Evolutionary conservation across 2,329 filamentous ascomycete genomes (phyloP).

Genomic region (Rutstroemia sp.): DNA sequence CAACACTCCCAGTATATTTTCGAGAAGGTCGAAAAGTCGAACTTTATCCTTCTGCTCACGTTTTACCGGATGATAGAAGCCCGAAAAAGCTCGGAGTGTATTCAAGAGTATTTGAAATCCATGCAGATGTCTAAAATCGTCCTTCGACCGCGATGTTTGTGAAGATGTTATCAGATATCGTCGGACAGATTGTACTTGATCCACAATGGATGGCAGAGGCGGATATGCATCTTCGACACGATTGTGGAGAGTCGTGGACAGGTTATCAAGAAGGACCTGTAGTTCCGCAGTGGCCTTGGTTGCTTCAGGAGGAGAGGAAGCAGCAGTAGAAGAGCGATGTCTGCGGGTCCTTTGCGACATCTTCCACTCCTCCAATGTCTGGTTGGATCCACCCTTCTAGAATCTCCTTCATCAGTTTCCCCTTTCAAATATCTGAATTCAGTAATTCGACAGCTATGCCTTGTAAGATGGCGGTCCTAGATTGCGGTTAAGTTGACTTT

Average conservation of each 20-base stretch:
- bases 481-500: conserved; percentile 2
- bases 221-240: conserved; percentile 21
- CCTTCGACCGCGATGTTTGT: conserved; percentile 49
- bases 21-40: conserved; percentile 60
- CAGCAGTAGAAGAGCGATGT: conserved; percentile 57
- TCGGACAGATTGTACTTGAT: conserved; percentile 25
- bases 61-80: conserved; percentile 65
- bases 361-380: conserved; percentile 28
- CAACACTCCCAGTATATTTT: conserved; percentile 65
- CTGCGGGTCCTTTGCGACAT: conserved; percentile 49
- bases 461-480: not conserved
- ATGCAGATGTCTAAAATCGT: conserved; percentile 73
- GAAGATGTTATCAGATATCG: conserved; percentile 34
- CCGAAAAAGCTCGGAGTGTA: conserved; percentile 62
- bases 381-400: conserved; percentile 13
- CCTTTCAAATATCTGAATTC: not conserved
- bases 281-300: conserved; percentile 56
- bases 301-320: conserved; percentile 46
- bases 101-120: conserved; percentile 72
- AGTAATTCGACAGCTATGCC: conserved; percentile 15
- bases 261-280: conserved; percentile 43
- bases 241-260: conserved; percentile 30
- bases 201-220: conserved; percentile 29
- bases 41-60: conserved; percentile 55
- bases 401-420: conserved; percentile 21